Percentiles rank a stretch among this genome's conserved stretches.
Conservation (phyloP, 164 flowering plant species). For the Pachysandra terminalis region DNA sequence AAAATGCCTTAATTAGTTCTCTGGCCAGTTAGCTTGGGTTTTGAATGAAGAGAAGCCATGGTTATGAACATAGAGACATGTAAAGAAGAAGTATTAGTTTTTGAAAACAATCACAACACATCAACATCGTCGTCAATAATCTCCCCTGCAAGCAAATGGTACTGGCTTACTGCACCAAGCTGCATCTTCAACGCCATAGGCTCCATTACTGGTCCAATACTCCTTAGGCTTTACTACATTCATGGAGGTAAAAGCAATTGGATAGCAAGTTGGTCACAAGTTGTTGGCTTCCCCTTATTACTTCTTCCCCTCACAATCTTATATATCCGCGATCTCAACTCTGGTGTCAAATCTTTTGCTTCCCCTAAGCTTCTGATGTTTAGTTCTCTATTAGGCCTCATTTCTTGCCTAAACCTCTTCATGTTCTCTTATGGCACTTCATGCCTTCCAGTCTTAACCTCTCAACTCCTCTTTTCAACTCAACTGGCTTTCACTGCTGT, state of each 20-base stretch:
- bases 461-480: slow-evolving; percentile 27
- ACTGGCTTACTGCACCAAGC: no score
- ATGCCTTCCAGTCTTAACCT: slow-evolving; percentile 29
- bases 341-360: not conserved
- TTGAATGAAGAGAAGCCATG: no score
- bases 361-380: slow-evolving; percentile 2
- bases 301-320: slow-evolving; percentile 13
- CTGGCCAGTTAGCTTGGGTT: no score
- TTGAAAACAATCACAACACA: no score
- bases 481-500: slow-evolving; percentile 34
- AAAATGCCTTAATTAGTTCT: no score
- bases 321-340: not conserved
- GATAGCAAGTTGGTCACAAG: slow-evolving; percentile 25
- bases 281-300: no score
- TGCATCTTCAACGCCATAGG: slow-evolving; percentile 19
- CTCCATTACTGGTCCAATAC: slow-evolving; percentile 16
- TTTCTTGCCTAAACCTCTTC: slow-evolving; percentile 16
- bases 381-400: slow-evolving; percentile 12
- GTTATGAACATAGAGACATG: no score
- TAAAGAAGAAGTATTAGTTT: no score
- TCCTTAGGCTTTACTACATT: slow-evolving; percentile 22
- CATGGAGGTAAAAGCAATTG: slow-evolving; percentile 29
- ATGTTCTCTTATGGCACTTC: slow-evolving; percentile 18
- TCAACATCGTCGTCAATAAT: no score
- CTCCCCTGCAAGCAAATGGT: no score